Conservation (phyloP, 306 rosid species). For the Cucurbita ficifolia region DNA sequence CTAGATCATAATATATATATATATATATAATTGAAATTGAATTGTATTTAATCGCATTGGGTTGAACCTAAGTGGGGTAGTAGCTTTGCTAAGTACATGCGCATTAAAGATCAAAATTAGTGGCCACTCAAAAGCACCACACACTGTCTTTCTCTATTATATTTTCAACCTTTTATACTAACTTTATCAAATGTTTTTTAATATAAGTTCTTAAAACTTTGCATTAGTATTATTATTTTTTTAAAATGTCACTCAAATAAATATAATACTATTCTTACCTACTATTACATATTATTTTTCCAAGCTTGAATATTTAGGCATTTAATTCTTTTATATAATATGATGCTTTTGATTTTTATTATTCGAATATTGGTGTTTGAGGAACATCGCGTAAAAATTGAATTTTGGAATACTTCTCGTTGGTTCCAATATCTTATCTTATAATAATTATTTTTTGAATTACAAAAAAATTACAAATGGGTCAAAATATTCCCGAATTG, state of each 20-base stretch:
- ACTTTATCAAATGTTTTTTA: neutral
- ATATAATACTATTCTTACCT: neutral
- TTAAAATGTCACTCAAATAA: neutral
- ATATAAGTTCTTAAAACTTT: neutral
- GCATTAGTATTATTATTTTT: too few species aligned
- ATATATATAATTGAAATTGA: too few species aligned
- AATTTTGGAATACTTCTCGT: neutral
- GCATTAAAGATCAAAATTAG: neutral
- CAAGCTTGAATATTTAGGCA: neutral
- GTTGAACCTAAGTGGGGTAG: too few species aligned
- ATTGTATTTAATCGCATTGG: too few species aligned
- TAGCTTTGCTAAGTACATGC: neutral
- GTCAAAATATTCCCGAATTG: neutral
- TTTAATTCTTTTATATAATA: neutral
- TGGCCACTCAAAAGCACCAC: neutral
- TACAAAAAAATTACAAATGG: neutral
- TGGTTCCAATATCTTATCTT: neutral
- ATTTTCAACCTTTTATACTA: neutral
- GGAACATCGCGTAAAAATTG: neutral
- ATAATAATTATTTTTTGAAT: neutral
- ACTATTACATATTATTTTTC: neutral
- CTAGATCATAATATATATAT: too few species aligned
- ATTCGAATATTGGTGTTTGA: neutral
- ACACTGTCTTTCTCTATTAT: neutral
- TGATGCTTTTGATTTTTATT: neutral